Evolutionary conservation across 2,329 filamentous ascomycete species (phyloP).

Genomic region (Fusarium redolens): DNA sequence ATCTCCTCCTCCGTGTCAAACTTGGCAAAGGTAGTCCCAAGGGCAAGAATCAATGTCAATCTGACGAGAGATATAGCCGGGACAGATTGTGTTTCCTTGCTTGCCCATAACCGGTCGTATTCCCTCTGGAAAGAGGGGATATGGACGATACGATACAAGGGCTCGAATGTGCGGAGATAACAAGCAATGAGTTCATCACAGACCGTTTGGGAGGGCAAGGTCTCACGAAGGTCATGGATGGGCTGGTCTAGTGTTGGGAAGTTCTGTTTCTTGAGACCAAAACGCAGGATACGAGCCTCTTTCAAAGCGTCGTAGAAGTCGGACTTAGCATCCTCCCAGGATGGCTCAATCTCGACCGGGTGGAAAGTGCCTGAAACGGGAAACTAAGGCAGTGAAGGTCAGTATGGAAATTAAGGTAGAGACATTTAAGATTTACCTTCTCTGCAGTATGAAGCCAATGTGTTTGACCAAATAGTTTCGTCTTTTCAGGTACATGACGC

Average conservation of each 20-base stretch:
- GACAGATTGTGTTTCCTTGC: background rate
- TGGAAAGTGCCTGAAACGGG: conserved; percentile 41
- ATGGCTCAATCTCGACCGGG: conserved; percentile 41
- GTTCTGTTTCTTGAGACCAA: conserved; percentile 30
- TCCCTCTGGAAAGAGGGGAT: conserved; percentile 40
- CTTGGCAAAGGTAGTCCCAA: conserved; percentile 40
- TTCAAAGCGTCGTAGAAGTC: conserved; percentile 37
- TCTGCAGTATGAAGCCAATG: conserved; percentile 45
- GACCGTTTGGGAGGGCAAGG: conserved; percentile 29
- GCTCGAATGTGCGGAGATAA: conserved; percentile 44
- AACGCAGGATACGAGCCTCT: conserved; percentile 37
- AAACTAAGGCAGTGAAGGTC: conserved; percentile 27
- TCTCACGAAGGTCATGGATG: conserved; percentile 29
- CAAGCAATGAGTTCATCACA: conserved; percentile 39
- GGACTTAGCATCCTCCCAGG: conserved; percentile 40
- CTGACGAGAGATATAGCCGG: conserved; percentile 38
- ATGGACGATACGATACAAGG: conserved; percentile 43
- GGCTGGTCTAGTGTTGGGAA: conserved; percentile 33
- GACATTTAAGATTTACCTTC: conserved; percentile 19
- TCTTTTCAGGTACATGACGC: conserved; percentile 44
- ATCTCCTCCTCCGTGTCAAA: conserved; percentile 26
- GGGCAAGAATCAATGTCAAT: conserved; percentile 35
- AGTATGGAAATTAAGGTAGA: background rate
- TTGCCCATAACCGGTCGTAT: conserved; percentile 37
- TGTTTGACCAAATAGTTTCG: conserved; percentile 44